These are phyloP conservation scores for Tilletia caries DNA, from an alignment of 1,284 basidiomycete genomes.

Conservation along the genomic window DNA sequence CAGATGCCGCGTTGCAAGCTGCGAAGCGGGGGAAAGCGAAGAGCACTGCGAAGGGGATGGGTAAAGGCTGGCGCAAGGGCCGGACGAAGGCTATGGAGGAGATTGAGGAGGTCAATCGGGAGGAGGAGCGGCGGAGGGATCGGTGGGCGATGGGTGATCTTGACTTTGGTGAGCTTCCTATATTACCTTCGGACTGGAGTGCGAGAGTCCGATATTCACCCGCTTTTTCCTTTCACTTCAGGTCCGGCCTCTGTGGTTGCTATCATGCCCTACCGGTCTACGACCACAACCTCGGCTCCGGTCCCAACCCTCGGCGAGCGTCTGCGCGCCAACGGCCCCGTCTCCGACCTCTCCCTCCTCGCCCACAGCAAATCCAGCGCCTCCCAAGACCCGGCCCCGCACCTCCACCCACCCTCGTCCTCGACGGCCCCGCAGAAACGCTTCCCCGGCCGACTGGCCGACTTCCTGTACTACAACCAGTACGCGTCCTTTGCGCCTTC, in stretches of 20 bases:
- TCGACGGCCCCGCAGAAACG: not conserved
- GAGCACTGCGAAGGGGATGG: conserved; percentile 9
- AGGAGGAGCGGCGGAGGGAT: conserved; percentile 1
- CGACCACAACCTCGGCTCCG: not conserved
- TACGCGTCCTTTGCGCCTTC: not conserved
- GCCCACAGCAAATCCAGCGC: not conserved
- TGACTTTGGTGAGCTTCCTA: conserved; percentile 2
- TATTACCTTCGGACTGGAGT: no score
- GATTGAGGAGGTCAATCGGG: conserved; percentile 10
- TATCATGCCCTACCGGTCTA: not conserved
- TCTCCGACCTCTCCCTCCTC: not conserved
- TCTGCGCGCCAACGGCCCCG: not conserved
- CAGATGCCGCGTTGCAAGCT: not conserved
- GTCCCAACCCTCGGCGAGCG: not conserved
- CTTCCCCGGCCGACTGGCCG: conserved; percentile 3
- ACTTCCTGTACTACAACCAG: conserved; percentile 13
- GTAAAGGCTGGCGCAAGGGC: conserved; percentile 7
- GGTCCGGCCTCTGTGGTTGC: not conserved
- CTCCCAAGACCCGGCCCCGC: not conserved
- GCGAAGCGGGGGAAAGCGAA: not conserved
- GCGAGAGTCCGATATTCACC: no score
- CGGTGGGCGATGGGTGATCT: conserved; percentile 8
- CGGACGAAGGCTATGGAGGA: conserved; percentile 11
- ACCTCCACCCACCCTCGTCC: not conserved
- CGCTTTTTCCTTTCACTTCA: not conserved